phyloP scores from a whole-genome alignment of 2,329 filamentous ascomycete genomes.

The Alternaria metachromatica region DNA sequence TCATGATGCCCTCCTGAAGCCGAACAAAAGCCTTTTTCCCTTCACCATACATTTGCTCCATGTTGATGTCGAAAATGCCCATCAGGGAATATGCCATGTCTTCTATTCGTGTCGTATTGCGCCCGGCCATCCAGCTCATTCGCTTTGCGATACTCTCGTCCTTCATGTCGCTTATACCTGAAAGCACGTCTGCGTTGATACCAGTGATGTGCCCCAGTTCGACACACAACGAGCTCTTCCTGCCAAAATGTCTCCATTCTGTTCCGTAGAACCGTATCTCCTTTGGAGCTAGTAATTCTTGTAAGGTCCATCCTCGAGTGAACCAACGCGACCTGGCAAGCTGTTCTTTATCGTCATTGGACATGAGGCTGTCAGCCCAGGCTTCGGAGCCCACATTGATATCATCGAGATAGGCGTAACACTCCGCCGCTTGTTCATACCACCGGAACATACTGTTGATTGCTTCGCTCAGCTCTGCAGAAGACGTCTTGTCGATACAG shows the following conservation, averaged over 20 bases:
- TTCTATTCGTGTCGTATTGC: neutral
- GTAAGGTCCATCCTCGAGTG: constrained; percentile 1
- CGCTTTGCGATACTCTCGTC: neutral
- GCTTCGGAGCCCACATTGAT: neutral
- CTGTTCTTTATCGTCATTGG: neutral
- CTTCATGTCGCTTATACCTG: neutral
- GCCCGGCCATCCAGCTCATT: neutral
- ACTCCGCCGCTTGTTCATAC: neutral
- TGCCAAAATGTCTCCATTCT: neutral
- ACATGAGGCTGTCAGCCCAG: neutral
- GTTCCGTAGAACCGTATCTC: neutral
- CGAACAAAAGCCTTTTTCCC: constrained; percentile 30
- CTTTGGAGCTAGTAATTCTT: neutral
- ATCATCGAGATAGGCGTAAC: neutral
- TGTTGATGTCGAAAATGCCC: constrained; percentile 22
- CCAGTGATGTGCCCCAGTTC: neutral
- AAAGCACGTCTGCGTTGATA: neutral
- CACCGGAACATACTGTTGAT: constrained; percentile 7
- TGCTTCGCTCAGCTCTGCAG: constrained; percentile 6
- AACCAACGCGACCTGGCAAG: neutral
- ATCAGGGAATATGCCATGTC: neutral
- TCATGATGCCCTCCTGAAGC: constrained; percentile 30
- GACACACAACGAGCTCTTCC: neutral
- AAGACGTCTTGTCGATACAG: constrained; percentile 11
- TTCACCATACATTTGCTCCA: constrained; percentile 41